A percentile compares a stretch with the other conserved stretches of the same genome.
phyloP scores from a whole-genome alignment of 345 rosid species.

The Salix udensis region DNA sequence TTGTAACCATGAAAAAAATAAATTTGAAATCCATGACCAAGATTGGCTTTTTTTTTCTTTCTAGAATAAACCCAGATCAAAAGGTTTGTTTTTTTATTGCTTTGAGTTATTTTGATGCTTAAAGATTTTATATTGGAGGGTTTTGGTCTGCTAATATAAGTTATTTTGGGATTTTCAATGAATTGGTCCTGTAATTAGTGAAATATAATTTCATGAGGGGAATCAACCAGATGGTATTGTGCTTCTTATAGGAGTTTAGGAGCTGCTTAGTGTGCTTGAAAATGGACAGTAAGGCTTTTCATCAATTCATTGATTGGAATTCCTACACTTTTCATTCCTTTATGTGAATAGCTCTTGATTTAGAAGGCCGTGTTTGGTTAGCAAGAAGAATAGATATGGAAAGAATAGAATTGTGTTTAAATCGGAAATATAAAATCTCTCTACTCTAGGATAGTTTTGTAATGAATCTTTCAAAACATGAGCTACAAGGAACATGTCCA shows the following conservation, averaged over 20 bases:
- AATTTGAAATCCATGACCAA: neutral
- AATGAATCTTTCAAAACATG: too few relatives aligned
- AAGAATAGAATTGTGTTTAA: too few relatives aligned
- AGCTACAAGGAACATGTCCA: too few relatives aligned
- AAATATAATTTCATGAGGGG: neutral
- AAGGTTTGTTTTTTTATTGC: too few relatives aligned
- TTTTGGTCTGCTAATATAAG: neutral
- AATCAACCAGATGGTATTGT: neutral
- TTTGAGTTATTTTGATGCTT: neutral
- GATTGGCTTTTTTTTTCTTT: neutral
- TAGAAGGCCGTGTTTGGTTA: too few relatives aligned
- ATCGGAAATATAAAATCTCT: too few relatives aligned
- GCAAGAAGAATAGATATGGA: too few relatives aligned
- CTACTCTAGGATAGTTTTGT: too few relatives aligned
- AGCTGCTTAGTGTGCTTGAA: neutral
- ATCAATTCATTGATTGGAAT: too few relatives aligned
- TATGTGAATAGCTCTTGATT: neutral
- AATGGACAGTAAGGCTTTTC: neutral
- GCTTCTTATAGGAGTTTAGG: neutral
- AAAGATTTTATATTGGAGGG: neutral
- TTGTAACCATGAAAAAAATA: too few relatives aligned
- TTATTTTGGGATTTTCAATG: neutral
- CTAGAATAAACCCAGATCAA: neutral
- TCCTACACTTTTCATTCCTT: neutral
- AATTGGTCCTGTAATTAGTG: neutral